Conservation (phyloP, 768 basidiomycete species). For the Pleurotus salmoneostramineus region DNA sequence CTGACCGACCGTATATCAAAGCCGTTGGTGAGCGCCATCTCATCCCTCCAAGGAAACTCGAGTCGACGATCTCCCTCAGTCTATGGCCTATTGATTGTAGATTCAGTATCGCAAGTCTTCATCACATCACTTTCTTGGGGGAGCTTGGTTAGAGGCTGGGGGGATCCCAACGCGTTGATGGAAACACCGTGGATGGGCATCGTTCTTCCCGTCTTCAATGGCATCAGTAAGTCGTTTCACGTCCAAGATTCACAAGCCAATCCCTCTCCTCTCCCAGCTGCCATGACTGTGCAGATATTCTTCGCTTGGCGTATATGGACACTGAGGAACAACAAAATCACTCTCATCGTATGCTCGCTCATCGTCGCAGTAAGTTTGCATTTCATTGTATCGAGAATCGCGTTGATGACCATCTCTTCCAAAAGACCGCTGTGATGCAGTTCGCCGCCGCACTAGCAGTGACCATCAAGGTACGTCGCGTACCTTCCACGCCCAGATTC, state of each 20-base stretch:
- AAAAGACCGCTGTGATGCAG: conserved; percentile 5
- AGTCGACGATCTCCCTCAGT: not conserved
- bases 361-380: not conserved
- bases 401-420: not conserved
- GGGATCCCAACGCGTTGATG: not conserved
- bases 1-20: not conserved
- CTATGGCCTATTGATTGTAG: not conserved
- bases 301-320: conserved; percentile 2
- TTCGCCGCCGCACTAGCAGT: not conserved
- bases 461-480: not conserved
- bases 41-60: not conserved
- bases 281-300: not conserved
- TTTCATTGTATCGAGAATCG: not conserved
- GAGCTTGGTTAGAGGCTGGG: not conserved
- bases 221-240: not conserved
- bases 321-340: not conserved
- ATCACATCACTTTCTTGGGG: not conserved
- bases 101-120: not conserved
- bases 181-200: not conserved
- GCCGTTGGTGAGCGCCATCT: not conserved
- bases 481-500: not conserved
- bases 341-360: not conserved
- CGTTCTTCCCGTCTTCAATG: not conserved
- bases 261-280: not conserved
- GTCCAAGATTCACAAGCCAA: not conserved